These are phyloP conservation scores for Cladophialophora exuberans DNA, from an alignment of 2,329 filamentous ascomycete species.

Conservation along the genomic window DNA sequence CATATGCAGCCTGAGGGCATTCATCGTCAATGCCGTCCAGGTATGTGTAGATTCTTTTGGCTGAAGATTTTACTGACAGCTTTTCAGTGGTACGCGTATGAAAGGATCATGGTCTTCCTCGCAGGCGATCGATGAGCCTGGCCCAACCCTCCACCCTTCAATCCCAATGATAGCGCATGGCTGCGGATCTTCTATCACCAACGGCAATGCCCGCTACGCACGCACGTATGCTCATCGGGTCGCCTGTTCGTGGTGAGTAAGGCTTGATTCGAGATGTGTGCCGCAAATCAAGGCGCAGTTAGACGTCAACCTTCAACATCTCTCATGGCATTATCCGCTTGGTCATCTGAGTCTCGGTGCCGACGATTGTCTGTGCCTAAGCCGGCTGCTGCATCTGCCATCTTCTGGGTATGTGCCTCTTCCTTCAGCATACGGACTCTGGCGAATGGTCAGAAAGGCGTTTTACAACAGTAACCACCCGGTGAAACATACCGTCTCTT, in stretches of 20 bases:
- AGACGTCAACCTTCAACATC: constrained; percentile 18
- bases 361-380: constrained; percentile 69
- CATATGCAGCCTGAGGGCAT: constrained; percentile 82
- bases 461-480: background rate
- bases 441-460: constrained; percentile 16
- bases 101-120: constrained; percentile 72
- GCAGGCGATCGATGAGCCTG: constrained; percentile 9
- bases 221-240: too few relatives aligned
- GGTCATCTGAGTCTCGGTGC: constrained; percentile 1
- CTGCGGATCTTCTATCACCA: too few relatives aligned
- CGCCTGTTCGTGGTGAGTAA: too few relatives aligned
- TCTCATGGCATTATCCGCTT: constrained; percentile 17
- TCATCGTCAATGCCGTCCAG: constrained; percentile 88
- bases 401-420: constrained; percentile 82
- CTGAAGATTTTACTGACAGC: constrained; percentile 14
- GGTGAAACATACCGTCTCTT: constrained; percentile 70
- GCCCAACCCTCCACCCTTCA: too few relatives aligned
- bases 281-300: background rate
- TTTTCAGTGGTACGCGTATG: constrained; percentile 81
- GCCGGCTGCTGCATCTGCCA: constrained; percentile 80
- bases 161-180: too few relatives aligned
- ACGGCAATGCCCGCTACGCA: too few relatives aligned
- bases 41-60: constrained; percentile 38
- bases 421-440: constrained; percentile 82
- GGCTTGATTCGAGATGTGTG: too few relatives aligned